Base-by-base conservation (phyloP, 352 stramenopile genomes). In the Saprolegnia parasitica region DNA sequence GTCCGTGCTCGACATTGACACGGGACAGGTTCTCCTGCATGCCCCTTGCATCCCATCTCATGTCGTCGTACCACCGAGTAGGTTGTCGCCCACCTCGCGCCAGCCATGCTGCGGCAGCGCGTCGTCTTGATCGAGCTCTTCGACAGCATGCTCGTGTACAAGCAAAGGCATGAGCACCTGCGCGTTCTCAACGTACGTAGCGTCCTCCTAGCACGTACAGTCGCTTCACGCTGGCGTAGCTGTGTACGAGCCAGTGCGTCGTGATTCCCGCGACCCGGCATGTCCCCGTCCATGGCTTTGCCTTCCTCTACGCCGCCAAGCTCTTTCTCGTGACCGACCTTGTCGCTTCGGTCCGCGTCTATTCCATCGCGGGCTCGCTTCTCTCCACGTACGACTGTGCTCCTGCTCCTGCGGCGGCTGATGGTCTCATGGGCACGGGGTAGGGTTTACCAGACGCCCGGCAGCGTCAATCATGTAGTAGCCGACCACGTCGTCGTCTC, bases 91-190 rank as follows among this genome's bases (percentile, higher is more conserved):
- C 13, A 49, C 32, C 55, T 71, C 40, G 16, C 55, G 5, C 65
- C 55, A 18, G 16, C 65, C 18, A 42, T 71, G 52, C 40, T 32
- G 20, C 37, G 37, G n/a, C 18, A 71, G 35, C 54, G 56, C 35
- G 52, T 71, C 57, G 65, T 65, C 56, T 71, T 71, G 16, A 66
- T 71, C n/a, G 65, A 71, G 57, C 65, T 66, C 26, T 71, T 71
- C 49, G 65, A 71, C 52, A 50, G 66, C 20, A 66, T 66, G 24
- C 65, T 71, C 21, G 26, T 71, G 11, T 55, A 65, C 54, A 71
- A 71, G 45, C 65, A 71, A 35, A 52, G 66, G 56, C 26, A 66
- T 4, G 52, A 56, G 24, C 64, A 65, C 45, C 45, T 71, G 4
- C 18, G 56, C 32, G 65, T 71, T 29, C 16, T 66, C 42, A 49